Conservation (phyloP, 441 rosid genomes). For the Populus hybrid region DNA sequence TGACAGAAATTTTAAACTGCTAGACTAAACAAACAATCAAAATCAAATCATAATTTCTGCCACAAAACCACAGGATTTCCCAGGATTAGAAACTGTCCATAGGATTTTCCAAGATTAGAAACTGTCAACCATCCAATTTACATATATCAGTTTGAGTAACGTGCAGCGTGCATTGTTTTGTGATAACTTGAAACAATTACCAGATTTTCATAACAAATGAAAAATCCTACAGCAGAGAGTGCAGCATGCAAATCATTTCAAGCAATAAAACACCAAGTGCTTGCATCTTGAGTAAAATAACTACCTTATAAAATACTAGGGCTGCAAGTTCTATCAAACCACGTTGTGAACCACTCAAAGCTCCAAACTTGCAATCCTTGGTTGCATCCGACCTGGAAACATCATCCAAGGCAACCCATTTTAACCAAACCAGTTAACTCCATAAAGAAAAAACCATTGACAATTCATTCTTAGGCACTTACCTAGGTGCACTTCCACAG, state of each 20-base stretch:
- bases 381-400: constrained; percentile 64
- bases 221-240: neutral
- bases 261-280: neutral
- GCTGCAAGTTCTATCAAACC: constrained; percentile 85
- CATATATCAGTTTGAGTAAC: constrained; percentile 8
- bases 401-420: constrained; percentile 19
- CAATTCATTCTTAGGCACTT: constrained; percentile 24
- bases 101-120: neutral
- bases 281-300: neutral
- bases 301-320: constrained; percentile 72
- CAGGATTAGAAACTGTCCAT: constrained; percentile 2
- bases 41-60: neutral
- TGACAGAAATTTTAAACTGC: neutral
- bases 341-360: constrained; percentile 58
- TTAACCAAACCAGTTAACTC: constrained; percentile 20
- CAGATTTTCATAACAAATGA: neutral
- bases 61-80: neutral
- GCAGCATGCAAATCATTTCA: neutral
- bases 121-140: constrained; percentile 6
- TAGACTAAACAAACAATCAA: constrained; percentile 2
- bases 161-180: neutral
- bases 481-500: constrained; percentile 47
- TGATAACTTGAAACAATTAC: constrained; percentile 1
- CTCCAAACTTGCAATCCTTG: constrained; percentile 79
- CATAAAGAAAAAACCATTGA: constrained; percentile 8